A percentile compares a stretch with the other conserved stretches of the same genome.
Conservation (phyloP, 2,329 filamentous ascomycete genomes). For the Trichophyton simii region DNA sequence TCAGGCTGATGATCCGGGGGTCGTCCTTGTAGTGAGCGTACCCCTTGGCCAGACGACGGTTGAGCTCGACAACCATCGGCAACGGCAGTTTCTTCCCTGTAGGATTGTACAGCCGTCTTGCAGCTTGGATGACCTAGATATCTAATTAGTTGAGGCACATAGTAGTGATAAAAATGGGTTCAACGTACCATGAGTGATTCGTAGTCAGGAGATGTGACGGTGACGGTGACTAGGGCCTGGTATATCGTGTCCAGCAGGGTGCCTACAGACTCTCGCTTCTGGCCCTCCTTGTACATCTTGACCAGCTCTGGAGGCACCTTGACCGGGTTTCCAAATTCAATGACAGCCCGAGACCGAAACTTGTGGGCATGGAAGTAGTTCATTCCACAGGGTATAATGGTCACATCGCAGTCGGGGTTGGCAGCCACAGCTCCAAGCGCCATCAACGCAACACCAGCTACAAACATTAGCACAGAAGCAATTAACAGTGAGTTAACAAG, state of each 20-base stretch:
- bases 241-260: constrained; percentile 77
- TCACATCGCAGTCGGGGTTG: constrained; percentile 74
- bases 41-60: constrained; percentile 76
- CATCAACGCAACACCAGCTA: constrained; percentile 94
- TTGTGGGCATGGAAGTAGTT: constrained; percentile 99
- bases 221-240: constrained; percentile 72
- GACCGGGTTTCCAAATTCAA: constrained; percentile 86
- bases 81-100: constrained; percentile 87
- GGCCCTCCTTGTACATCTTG: constrained; percentile 68
- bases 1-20: constrained; percentile 63
- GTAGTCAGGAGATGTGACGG: constrained; percentile 84
- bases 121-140: constrained; percentile 69
- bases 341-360: constrained; percentile 86
- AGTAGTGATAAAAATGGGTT: background rate
- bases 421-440: constrained; percentile 78
- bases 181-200: constrained; percentile 70
- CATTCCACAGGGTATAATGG: constrained; percentile 95
- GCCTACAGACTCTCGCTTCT: constrained; percentile 76
- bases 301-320: constrained; percentile 74
- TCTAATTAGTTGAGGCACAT: constrained; percentile 15
- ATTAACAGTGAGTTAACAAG: background rate
- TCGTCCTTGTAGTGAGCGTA: constrained; percentile 91
- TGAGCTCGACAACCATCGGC: constrained; percentile 86
- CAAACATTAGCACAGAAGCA: too few relatives aligned
- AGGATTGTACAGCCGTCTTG: constrained; percentile 82